Conservation (phyloP, 169 alveolate species). For the Pseudocohnilembus persalinus region DNA sequence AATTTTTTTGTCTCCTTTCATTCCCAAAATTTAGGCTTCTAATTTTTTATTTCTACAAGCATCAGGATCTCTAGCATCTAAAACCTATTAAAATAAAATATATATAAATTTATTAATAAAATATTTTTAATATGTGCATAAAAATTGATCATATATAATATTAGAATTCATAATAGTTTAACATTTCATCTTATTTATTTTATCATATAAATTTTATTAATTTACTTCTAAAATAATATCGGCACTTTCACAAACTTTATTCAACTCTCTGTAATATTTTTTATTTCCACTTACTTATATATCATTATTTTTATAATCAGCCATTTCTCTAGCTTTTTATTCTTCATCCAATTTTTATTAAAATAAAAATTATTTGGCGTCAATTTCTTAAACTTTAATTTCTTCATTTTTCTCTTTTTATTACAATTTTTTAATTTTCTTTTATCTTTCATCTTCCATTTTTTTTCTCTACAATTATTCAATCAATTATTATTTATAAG, state of each 20-base stretch:
- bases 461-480: constrained; percentile 17
- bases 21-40: constrained; percentile 82
- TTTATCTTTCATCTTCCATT: constrained; percentile 57
- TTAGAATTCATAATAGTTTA: no score
- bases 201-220: not conserved
- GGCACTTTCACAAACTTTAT: constrained; percentile 44
- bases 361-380: constrained; percentile 15
- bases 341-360: constrained; percentile 8
- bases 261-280: constrained; percentile 33
- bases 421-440: constrained; percentile 48
- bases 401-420: constrained; percentile 43
- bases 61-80: constrained; percentile 94
- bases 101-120: no score
- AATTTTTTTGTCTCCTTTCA: constrained; percentile 83
- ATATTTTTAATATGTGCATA: constrained; percentile 64
- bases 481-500: constrained; percentile 35
- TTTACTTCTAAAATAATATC: constrained; percentile 45
- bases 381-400: constrained; percentile 25
- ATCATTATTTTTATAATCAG: constrained; percentile 3
- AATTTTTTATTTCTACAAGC: constrained; percentile 87
- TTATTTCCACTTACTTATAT: constrained; percentile 31
- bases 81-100: not conserved
- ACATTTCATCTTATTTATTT: no score
- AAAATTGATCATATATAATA: no score
- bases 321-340: constrained; percentile 11